Percentiles rank a stretch among this genome's conserved stretches.
These are phyloP conservation scores for Suillus placidus DNA, from an alignment of 768 basidiomycete genomes.

Conservation along the genomic window DNA sequence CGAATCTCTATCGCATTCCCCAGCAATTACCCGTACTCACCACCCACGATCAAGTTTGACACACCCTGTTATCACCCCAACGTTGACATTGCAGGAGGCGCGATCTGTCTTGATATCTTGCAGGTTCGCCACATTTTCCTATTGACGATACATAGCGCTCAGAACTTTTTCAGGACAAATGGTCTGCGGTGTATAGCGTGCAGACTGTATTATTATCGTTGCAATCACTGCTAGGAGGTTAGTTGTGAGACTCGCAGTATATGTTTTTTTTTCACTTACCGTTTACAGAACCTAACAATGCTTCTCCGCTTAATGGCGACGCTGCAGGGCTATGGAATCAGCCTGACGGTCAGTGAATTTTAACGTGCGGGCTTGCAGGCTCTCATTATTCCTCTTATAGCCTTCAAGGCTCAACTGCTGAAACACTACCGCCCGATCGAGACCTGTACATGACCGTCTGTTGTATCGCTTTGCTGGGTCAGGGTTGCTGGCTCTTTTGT, in stretches of 20 bases:
- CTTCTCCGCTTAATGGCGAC: conserved; percentile 86
- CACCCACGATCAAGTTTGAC: conserved; percentile 85
- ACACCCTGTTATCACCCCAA: conserved; percentile 93
- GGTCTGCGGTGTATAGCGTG: conserved; percentile 92
- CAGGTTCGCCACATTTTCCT: conserved; percentile 51
- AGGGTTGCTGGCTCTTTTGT: conserved; percentile 2
- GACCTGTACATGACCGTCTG: conserved; percentile 33
- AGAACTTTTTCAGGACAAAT: conserved; percentile 65
- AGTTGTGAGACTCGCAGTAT: conserved; percentile 24
- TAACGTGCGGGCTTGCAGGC: neutral
- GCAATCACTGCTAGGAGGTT: conserved; percentile 87
- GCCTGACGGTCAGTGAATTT: conserved; percentile 53
- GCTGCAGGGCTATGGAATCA: conserved; percentile 81
- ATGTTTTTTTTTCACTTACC: conserved; percentile 6
- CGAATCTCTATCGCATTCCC: conserved; percentile 86
- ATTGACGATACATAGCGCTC: neutral
- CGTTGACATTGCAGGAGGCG: conserved; percentile 75
- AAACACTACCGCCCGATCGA: conserved; percentile 68
- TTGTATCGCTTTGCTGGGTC: conserved; percentile 11
- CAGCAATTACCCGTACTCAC: conserved; percentile 83
- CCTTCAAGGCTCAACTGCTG: conserved; percentile 72
- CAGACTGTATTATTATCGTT: conserved; percentile 87
- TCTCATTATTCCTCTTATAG: conserved; percentile 36
- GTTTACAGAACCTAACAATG: conserved; percentile 84
- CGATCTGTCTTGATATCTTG: conserved; percentile 86